These are phyloP conservation scores for Boletus vermiculosoides DNA, from an alignment of 768 basidiomycete genomes.

Conservation along the genomic window DNA sequence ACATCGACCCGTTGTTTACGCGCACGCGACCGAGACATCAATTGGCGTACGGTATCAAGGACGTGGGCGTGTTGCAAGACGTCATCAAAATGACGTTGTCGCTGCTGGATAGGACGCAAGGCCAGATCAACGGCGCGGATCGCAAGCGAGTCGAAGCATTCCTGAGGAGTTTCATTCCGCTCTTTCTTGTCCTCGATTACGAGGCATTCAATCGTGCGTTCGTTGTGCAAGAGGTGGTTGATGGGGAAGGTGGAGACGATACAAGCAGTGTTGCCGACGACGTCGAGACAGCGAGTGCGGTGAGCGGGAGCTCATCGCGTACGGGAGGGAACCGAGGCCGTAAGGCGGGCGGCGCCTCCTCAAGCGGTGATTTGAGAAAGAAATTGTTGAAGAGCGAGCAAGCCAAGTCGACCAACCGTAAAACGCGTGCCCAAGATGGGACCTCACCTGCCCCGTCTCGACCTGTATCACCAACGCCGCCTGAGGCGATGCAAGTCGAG, in stretches of 20 bases:
- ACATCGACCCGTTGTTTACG: conserved; percentile 50
- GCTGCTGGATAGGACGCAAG: conserved; percentile 85
- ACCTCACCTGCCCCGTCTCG: conserved; percentile 58
- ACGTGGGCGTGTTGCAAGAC: conserved; percentile 79
- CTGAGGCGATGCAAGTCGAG: conserved; percentile 42
- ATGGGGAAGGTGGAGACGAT: conserved; percentile 57
- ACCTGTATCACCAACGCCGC: conserved; percentile 57
- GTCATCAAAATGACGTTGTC: conserved; percentile 85
- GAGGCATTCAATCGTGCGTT: conserved; percentile 70
- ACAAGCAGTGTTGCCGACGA: conserved; percentile 37
- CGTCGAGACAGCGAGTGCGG: conserved; percentile 33
- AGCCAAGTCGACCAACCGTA: conserved; percentile 64
- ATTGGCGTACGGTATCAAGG: conserved; percentile 72
- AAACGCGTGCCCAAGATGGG: conserved; percentile 54
- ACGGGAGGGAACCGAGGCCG: conserved; percentile 41
- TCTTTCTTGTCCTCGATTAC: conserved; percentile 75
- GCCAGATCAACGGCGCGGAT: conserved; percentile 67
- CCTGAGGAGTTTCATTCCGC: conserved; percentile 70
- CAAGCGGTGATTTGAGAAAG: conserved; percentile 70
- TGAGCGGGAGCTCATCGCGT: conserved; percentile 27
- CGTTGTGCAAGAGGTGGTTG: conserved; percentile 59
- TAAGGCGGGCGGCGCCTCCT: conserved; percentile 39
- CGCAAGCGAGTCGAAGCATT: conserved; percentile 81
- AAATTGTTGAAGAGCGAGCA: conserved; percentile 81
- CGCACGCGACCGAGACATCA: conserved; percentile 74